Conservation (phyloP, 2,329 filamentous ascomycete species). For the Hypoxylon sp. region DNA sequence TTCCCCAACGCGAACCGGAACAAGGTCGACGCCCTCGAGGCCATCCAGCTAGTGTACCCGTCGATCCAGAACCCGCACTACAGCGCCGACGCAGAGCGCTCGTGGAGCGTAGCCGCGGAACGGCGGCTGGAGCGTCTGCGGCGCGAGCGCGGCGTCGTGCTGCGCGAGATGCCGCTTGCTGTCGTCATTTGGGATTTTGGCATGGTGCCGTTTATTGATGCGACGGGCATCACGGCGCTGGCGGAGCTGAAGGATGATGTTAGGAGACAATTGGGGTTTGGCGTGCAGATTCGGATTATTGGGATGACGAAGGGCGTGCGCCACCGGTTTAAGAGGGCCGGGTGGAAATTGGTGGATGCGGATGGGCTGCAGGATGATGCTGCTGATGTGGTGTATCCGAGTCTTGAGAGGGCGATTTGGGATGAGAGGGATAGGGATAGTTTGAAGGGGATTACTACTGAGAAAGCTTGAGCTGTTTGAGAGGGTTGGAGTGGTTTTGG, state of each 20-base stretch:
- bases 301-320: conserved; percentile 45
- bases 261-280: conserved; percentile 46
- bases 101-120: conserved; percentile 52
- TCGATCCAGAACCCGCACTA: conserved; percentile 45
- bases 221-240: conserved; percentile 51
- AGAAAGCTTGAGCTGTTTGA: conserved; percentile 44
- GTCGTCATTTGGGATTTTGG: conserved; percentile 51
- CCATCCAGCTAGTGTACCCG: conserved; percentile 51
- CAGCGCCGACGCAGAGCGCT: conserved; percentile 44
- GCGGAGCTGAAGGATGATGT: conserved; percentile 52
- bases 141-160: conserved; percentile 36
- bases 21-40: conserved; percentile 49
- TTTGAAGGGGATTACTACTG: conserved; percentile 48
- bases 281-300: conserved; percentile 50
- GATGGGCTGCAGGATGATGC: conserved; percentile 42
- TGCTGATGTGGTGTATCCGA: conserved; percentile 50
- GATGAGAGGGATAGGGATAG: conserved; percentile 47
- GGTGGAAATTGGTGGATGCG: conserved; percentile 48
- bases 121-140: conserved; percentile 50
- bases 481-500: neutral
- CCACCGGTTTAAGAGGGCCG: conserved; percentile 47
- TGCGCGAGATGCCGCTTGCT: conserved; percentile 48
- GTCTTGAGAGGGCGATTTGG: conserved; percentile 50
- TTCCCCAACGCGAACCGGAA: conserved; percentile 70
- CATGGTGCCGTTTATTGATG: conserved; percentile 50